phyloP scores from a whole-genome alignment of 495 filamentous ascomycete species.

The Podospora tetraspora region DNA sequence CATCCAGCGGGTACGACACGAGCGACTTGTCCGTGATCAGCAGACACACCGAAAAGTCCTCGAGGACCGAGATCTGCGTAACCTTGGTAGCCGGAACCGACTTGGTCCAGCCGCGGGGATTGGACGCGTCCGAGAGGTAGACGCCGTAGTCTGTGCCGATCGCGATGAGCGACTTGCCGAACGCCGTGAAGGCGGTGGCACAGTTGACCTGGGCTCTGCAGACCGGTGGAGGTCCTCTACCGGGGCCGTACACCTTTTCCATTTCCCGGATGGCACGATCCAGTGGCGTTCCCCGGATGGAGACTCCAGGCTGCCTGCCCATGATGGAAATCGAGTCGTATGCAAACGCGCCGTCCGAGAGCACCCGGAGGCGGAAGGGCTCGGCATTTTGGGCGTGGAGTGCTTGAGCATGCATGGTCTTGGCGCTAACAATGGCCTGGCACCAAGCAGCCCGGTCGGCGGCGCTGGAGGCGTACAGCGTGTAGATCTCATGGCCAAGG shows the following conservation, averaged over 20 bases:
- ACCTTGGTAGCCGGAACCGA: conserved; percentile 69
- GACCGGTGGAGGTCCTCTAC: conserved; percentile 63
- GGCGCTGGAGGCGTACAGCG: conserved; percentile 71
- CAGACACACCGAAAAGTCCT: conserved; percentile 89
- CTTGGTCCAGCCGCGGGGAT: conserved; percentile 85
- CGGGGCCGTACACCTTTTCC: conserved; percentile 65
- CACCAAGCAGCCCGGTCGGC: conserved; percentile 83
- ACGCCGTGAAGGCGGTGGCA: conserved; percentile 78
- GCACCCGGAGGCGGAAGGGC: conserved; percentile 85
- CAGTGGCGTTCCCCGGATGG: conserved; percentile 82
- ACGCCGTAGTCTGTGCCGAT: conserved; percentile 95
- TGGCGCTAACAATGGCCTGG: conserved; percentile 86
- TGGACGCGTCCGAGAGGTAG: conserved; percentile 75
- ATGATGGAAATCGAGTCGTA: conserved; percentile 59
- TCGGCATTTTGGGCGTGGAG: conserved; percentile 91
- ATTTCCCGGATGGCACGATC: conserved; percentile 87
- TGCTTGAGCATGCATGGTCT: conserved; percentile 83
- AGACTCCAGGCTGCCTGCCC: conserved; percentile 41
- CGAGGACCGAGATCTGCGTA: conserved; percentile 88
- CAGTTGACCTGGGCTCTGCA: conserved; percentile 86
- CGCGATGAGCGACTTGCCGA: conserved; percentile 82
- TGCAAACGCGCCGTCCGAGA: conserved; percentile 87
- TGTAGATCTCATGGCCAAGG: conserved; percentile 85
- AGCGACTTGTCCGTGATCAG: conserved; percentile 86
- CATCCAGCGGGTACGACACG: conserved; percentile 91